Conservation (phyloP, 2,329 filamentous ascomycete genomes). For the Colletotrichum camelliae region DNA sequence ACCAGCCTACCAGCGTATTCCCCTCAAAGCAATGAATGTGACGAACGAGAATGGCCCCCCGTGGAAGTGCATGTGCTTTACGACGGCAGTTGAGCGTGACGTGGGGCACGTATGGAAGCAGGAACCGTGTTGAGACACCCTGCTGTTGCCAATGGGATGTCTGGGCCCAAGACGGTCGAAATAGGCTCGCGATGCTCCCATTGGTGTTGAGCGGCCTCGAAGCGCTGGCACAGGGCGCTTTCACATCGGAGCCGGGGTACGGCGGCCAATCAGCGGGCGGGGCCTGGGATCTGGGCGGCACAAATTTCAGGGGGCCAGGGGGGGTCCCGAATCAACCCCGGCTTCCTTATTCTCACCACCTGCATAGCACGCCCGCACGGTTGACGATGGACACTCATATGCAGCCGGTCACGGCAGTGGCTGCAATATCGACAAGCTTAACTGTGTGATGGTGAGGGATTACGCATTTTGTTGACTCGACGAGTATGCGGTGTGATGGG, state of each 20-base stretch:
- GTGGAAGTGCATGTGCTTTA: not conserved
- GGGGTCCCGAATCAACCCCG: not conserved
- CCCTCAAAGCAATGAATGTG: not conserved
- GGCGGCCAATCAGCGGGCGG: conserved; percentile 15
- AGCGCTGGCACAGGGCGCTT: conserved; percentile 23
- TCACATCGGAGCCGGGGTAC: conserved; percentile 16
- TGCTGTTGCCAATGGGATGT: not conserved
- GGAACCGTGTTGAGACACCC: not conserved
- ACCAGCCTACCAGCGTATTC: not conserved
- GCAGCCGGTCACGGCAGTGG: not conserved
- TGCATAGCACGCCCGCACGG: not conserved
- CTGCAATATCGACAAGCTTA: conserved; percentile 9
- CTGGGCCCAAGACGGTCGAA: conserved; percentile 7
- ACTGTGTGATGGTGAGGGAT: not conserved
- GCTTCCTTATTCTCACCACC: not conserved
- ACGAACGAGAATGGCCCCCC: not conserved
- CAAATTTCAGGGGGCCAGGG: not conserved
- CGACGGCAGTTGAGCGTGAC: conserved; percentile 6
- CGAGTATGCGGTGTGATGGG: conserved; percentile 9
- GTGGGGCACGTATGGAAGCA: conserved; percentile 2
- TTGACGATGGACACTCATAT: not conserved
- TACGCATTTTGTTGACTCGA: not conserved
- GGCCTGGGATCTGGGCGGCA: conserved; percentile 13
- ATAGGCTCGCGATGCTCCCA: conserved; percentile 11
- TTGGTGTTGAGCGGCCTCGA: conserved; percentile 22